Evolutionary conservation across 2,329 filamentous ascomycete species (phyloP).

Genomic region (Cercospora janseana): DNA sequence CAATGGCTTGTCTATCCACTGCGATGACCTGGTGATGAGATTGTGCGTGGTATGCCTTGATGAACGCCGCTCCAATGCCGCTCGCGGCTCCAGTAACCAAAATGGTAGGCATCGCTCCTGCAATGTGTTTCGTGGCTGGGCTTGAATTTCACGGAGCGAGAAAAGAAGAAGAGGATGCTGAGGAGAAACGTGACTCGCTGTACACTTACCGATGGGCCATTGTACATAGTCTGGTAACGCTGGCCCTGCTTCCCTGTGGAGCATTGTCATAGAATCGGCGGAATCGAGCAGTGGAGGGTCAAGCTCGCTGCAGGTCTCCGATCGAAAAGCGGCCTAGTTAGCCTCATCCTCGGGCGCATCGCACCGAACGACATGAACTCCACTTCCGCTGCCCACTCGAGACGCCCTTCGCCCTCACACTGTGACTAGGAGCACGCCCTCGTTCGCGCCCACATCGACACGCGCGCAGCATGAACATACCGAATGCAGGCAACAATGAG

Average conservation of each 20-base stretch:
- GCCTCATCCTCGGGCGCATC: too few species aligned
- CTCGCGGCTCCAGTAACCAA: conserved; percentile 41
- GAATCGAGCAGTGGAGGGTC: too few species aligned
- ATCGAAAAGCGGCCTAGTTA: too few species aligned
- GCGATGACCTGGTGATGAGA: conserved; percentile 33
- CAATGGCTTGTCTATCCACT: conserved; percentile 33
- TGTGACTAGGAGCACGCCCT: background rate
- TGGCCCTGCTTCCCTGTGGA: too few species aligned
- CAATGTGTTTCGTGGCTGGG: background rate
- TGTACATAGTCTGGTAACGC: too few species aligned
- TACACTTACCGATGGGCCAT: too few species aligned
- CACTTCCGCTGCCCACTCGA: background rate
- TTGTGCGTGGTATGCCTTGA: conserved; percentile 31
- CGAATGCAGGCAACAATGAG: conserved; percentile 8
- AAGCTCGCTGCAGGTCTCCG: too few species aligned
- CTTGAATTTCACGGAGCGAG: too few species aligned
- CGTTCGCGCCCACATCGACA: background rate
- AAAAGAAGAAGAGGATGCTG: too few species aligned
- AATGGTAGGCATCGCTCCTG: conserved; percentile 30
- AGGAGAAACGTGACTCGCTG: too few species aligned
- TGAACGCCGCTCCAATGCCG: conserved; percentile 41
- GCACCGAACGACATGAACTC: too few species aligned
- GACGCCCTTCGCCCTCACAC: background rate
- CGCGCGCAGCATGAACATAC: conserved; percentile 3
- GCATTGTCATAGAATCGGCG: too few species aligned